phyloP scores from a whole-genome alignment of 2,329 filamentous ascomycete genomes.

The Hypoxylon sp. region DNA sequence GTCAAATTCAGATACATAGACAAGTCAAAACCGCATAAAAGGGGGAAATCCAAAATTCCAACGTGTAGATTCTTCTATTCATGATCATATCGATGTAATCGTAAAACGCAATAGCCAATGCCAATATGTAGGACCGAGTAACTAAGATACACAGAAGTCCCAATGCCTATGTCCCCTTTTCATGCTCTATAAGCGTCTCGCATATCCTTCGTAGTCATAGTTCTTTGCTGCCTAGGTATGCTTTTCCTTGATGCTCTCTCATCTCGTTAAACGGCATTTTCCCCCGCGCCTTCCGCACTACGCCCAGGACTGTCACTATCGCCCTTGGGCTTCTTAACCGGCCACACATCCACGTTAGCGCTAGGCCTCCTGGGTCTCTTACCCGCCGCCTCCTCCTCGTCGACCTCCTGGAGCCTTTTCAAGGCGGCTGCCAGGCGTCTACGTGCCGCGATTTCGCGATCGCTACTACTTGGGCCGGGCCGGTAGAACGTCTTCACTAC shows the following conservation, averaged over 20 bases:
- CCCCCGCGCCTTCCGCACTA: background rate
- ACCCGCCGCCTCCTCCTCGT: constrained; percentile 51
- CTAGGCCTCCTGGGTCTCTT: constrained; percentile 56
- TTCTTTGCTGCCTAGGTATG: background rate
- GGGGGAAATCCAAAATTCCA: background rate
- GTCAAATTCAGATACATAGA: background rate
- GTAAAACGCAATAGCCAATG: constrained; percentile 3
- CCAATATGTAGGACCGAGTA: constrained; percentile 20
- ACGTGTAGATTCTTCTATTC: background rate
- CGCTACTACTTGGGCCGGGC: constrained; percentile 61
- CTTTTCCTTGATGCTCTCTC: background rate
- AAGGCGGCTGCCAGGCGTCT: constrained; percentile 64
- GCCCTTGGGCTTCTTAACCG: constrained; percentile 60
- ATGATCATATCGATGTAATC: constrained; percentile 9
- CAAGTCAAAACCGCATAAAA: background rate
- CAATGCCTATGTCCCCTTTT: background rate
- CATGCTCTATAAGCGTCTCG: background rate
- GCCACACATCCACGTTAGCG: constrained; percentile 58
- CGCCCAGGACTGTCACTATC: constrained; percentile 28
- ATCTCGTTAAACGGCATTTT: background rate
- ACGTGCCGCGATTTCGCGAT: constrained; percentile 66
- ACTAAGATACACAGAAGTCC: constrained; percentile 23
- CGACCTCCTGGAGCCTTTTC: constrained; percentile 59
- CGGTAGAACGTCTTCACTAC: constrained; percentile 70
- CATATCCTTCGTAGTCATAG: background rate